phyloP scores from a whole-genome alignment of 331 rosid genomes.

The Rosa hybrid region DNA sequence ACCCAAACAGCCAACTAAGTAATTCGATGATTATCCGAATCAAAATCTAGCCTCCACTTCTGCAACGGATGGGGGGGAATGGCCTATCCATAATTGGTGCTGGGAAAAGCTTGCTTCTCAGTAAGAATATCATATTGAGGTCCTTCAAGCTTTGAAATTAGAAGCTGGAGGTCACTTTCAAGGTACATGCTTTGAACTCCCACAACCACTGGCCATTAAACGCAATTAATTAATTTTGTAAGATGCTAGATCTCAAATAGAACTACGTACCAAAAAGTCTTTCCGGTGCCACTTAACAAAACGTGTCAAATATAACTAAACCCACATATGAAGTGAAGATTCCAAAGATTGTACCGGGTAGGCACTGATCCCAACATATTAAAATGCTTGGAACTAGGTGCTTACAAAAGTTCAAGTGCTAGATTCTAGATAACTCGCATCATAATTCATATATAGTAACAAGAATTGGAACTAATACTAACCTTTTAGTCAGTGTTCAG shows the following conservation, averaged over 20 bases:
- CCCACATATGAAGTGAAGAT: background rate
- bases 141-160: background rate
- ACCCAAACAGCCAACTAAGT: no score
- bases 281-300: background rate
- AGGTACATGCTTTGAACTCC: background rate
- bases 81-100: no score
- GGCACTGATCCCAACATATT: background rate
- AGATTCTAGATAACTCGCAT: background rate
- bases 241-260: background rate
- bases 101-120: background rate
- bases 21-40: no score
- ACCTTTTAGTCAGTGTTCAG: background rate
- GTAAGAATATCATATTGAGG: background rate
- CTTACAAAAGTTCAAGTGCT: background rate
- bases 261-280: background rate
- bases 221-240: no score
- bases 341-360: background rate
- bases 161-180: background rate
- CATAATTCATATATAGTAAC: background rate
- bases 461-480: background rate
- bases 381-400: background rate
- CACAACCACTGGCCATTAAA: background rate
- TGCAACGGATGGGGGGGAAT: no score
- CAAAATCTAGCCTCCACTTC: no score
- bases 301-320: background rate